A percentile compares a stretch with the other conserved stretches of the same genome.
Conservation (phyloP, 2,329 filamentous ascomycete species). For the Calonectria hongkongensis region DNA sequence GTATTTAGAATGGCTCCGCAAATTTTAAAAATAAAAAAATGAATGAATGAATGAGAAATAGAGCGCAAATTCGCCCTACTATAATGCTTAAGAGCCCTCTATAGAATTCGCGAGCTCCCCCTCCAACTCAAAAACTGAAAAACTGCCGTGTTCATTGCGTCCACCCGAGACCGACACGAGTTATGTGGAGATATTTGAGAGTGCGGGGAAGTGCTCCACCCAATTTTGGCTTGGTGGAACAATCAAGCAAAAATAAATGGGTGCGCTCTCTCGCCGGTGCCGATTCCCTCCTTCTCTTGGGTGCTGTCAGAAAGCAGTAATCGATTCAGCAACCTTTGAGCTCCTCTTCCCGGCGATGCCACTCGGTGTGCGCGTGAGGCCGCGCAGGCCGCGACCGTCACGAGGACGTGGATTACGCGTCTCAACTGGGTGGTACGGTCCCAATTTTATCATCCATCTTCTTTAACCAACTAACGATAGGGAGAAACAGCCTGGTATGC, state of each 20-base stretch:
- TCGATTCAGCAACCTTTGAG: not conserved
- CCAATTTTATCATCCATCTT: not conserved
- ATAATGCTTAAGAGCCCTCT: too few species aligned
- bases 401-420: constrained; percentile 7
- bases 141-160: too few species aligned
- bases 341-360: not conserved
- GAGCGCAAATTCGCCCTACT: too few species aligned
- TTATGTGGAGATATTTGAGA: too few species aligned
- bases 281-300: not conserved
- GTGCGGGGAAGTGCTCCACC: too few species aligned
- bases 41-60: too few species aligned
- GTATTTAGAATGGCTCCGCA: too few species aligned
- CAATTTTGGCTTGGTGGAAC: too few species aligned
- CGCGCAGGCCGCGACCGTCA: constrained; percentile 12
- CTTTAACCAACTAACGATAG: not conserved
- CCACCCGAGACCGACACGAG: too few species aligned
- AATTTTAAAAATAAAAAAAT: too few species aligned
- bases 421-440: constrained; percentile 4
- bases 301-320: not conserved
- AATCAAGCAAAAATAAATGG: not conserved
- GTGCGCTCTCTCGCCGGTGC: not conserved
- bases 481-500: not conserved
- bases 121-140: too few species aligned
- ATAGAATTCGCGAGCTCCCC: too few species aligned
- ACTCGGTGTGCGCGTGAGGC: not conserved